These are phyloP conservation scores for Tuber umbilicatum DNA, from an alignment of 495 filamentous ascomycete genomes.

Conservation along the genomic window DNA sequence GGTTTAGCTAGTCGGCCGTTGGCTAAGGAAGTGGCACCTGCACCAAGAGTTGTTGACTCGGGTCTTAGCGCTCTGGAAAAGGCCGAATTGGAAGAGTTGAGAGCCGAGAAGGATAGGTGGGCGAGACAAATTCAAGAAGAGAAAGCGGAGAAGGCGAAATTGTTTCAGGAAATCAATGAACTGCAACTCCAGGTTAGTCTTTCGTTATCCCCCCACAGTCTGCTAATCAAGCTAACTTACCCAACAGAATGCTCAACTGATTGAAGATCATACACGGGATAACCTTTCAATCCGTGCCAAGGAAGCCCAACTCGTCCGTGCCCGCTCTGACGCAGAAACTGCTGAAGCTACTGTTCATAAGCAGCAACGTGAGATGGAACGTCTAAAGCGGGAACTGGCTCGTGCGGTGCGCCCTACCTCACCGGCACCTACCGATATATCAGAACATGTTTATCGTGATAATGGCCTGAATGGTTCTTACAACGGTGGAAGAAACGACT, in stretches of 20 bases:
- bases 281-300: conserved; percentile 95
- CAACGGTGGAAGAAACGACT: conserved; percentile 27
- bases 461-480: conserved; percentile 29
- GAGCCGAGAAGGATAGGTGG: conserved; percentile 71
- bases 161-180: conserved; percentile 61
- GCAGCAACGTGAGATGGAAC: conserved; percentile 80
- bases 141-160: conserved; percentile 53
- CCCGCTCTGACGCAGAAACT: conserved; percentile 79
- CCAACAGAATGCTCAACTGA: conserved; percentile 81
- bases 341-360: conserved; percentile 76
- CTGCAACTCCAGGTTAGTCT: conserved; percentile 55
- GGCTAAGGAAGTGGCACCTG: conserved; percentile 59
- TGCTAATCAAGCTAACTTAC: conserved; percentile 15
- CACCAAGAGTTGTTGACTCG: conserved; percentile 48
- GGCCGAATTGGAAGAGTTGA: conserved; percentile 83
- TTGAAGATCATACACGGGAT: conserved; percentile 94
- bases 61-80: conserved; percentile 67
- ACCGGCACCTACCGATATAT: conserved; percentile 44
- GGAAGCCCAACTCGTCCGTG: conserved; percentile 90
- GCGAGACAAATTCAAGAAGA: conserved; percentile 65
- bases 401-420: conserved; percentile 46
- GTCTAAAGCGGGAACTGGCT: conserved; percentile 72
- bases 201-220: conserved; percentile 37
- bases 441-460: conserved; percentile 41
- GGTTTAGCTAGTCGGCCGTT: conserved; percentile 80